Percentiles rank a stretch among this genome's conserved stretches.
Evolutionary conservation across 2,329 filamentous ascomycete genomes (phyloP).

Genomic region (Sporothrix globosa): DNA sequence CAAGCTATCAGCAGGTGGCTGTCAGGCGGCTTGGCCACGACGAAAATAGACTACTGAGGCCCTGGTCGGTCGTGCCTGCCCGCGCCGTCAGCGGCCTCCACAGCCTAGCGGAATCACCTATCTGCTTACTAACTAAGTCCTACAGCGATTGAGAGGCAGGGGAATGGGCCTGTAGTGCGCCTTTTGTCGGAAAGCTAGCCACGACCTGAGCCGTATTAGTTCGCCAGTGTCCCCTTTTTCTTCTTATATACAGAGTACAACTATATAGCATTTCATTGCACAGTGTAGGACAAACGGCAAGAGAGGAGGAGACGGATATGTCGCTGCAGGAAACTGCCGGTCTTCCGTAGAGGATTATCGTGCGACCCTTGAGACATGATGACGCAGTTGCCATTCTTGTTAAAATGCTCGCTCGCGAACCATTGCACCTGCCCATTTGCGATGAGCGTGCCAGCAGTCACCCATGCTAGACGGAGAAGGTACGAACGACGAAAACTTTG

Average conservation of each 20-base stretch:
- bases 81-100: slow-evolving; percentile 11
- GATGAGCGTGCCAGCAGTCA: background rate
- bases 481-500: background rate
- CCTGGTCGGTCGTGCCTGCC: slow-evolving; percentile 17
- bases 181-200: too few relatives aligned
- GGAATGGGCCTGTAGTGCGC: slow-evolving; percentile 4
- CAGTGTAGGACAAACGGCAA: too few relatives aligned
- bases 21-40: background rate
- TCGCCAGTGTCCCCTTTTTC: too few relatives aligned
- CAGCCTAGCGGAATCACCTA: background rate
- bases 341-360: background rate
- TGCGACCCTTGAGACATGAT: slow-evolving; percentile 23
- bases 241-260: too few relatives aligned
- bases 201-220: too few relatives aligned
- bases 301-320: too few relatives aligned
- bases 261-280: too few relatives aligned
- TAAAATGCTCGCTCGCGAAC: slow-evolving; percentile 1
- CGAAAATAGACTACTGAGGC: slow-evolving; percentile 12
- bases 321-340: background rate
- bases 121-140: background rate
- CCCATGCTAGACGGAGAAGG: slow-evolving; percentile 8
- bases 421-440: slow-evolving; percentile 20
- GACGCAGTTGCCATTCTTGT: slow-evolving; percentile 29
- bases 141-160: background rate
- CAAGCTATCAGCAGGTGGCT: slow-evolving; percentile 19